phyloP scores from a whole-genome alignment of 176 grass and related monocot species.

The Carex pumila region DNA sequence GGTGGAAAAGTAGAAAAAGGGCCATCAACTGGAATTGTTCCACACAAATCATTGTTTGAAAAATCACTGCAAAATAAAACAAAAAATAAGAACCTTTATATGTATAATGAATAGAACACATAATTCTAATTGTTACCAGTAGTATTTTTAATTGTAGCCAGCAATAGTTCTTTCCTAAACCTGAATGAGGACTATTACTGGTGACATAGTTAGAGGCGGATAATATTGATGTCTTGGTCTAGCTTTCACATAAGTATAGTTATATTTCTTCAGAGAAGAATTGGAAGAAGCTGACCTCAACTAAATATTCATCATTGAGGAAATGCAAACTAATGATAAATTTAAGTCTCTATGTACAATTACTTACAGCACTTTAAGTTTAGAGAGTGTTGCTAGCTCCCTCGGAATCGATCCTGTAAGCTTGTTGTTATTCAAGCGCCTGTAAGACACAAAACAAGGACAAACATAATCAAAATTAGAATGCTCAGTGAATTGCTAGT shows the following conservation, averaged over 20 bases:
- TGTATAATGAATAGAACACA: not conserved
- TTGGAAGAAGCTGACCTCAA: not conserved
- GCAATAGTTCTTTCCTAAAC: not conserved
- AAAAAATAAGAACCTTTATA: not conserved
- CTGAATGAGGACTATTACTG: not conserved
- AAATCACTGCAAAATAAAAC: conserved; percentile 42
- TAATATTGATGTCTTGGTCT: not conserved
- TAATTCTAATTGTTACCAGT: too few relatives aligned
- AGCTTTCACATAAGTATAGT: not conserved
- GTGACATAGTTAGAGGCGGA: not conserved
- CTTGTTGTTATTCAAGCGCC: conserved; percentile 92
- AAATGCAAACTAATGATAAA: not conserved
- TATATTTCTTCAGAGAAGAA: not conserved
- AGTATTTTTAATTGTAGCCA: not conserved
- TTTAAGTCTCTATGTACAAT: not conserved
- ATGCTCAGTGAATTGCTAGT: not conserved
- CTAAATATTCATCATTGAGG: not conserved
- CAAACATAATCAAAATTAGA: not conserved
- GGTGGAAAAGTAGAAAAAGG: conserved; percentile 81
- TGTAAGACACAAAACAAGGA: conserved; percentile 15
- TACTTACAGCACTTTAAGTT: conserved; percentile 91
- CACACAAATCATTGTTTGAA: conserved; percentile 92
- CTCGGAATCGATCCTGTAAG: conserved; percentile 84
- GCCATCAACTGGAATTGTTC: conserved; percentile 91
- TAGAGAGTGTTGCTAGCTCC: conserved; percentile 70